phyloP scores from a whole-genome alignment of 768 basidiomycete species.

The Fibroporia radiculosa region DNA sequence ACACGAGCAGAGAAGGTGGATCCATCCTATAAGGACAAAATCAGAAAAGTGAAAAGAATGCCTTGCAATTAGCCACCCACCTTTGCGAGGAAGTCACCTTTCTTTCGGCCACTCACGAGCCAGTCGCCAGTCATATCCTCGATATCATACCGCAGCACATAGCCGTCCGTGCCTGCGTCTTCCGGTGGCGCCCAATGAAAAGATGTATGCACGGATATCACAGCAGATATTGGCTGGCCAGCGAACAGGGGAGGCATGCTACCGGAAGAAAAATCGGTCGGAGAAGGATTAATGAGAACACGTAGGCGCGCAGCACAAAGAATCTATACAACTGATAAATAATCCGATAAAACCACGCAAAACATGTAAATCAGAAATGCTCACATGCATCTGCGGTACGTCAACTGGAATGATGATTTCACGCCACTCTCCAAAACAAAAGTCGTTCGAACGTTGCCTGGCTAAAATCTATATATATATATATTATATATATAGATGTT shows the following conservation, averaged over 20 bases:
- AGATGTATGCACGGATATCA: conserved; percentile 59
- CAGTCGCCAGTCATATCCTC: conserved; percentile 78
- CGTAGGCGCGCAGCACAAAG: conserved; percentile 51
- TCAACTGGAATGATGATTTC: conserved; percentile 81
- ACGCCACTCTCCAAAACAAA: conserved; percentile 44
- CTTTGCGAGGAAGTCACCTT: conserved; percentile 71
- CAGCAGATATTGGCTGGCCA: conserved; percentile 76
- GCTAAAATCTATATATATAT: conserved; percentile 28
- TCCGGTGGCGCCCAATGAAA: conserved; percentile 64
- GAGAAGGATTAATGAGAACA: conserved; percentile 38
- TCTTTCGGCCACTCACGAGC: conserved; percentile 84
- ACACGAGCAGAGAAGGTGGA: conserved; percentile 51
- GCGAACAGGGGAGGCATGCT: conserved; percentile 52
- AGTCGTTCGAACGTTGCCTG: conserved; percentile 33
- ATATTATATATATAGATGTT: too few relatives aligned
- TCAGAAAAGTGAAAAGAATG: not conserved
- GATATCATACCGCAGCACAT: conserved; percentile 70
- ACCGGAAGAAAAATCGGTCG: conserved; percentile 8
- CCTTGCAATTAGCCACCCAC: conserved; percentile 40
- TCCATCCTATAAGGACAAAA: conserved; percentile 41
- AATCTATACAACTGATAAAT: conserved; percentile 52
- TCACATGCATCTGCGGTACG: conserved; percentile 71
- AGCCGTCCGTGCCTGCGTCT: conserved; percentile 33
- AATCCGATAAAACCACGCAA: conserved; percentile 2
- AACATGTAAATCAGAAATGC: conserved; percentile 18